A percentile compares a stretch with the other conserved stretches of the same genome.
Evolutionary conservation across 352 stramenopile genomes (phyloP).

Genomic region (Globisporangium lucens): DNA sequence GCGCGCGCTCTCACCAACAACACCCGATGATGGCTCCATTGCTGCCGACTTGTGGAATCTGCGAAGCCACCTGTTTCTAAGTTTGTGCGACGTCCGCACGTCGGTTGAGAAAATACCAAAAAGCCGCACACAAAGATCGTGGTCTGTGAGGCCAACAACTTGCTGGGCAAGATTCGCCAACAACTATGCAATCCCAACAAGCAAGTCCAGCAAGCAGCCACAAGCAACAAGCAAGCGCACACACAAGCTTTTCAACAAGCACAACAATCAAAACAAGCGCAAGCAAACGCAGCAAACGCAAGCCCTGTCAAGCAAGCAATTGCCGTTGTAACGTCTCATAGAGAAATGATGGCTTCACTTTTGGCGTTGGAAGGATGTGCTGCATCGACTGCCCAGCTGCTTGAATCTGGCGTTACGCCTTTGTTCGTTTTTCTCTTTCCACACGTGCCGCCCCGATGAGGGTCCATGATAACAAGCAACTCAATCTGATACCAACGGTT

Average conservation of each 20-base stretch:
- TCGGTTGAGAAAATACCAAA: neutral
- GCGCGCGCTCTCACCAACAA: neutral
- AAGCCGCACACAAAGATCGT: neutral
- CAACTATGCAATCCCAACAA: neutral
- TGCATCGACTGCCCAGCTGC: neutral
- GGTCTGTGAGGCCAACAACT: neutral
- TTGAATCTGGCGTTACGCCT: neutral
- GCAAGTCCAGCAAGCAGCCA: neutral
- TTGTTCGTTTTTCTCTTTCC: neutral
- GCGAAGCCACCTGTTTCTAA: neutral
- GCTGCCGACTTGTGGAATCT: conserved; percentile 1
- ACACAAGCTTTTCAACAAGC: neutral
- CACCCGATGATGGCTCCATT: neutral
- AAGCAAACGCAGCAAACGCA: neutral
- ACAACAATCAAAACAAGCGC: neutral
- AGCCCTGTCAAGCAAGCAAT: neutral
- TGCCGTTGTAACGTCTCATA: neutral
- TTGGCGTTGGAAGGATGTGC: neutral
- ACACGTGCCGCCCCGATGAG: neutral
- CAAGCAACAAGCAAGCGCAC: neutral
- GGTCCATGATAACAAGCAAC: neutral
- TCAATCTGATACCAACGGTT: neutral
- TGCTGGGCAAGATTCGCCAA: neutral
- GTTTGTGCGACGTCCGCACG: neutral
- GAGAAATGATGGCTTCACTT: neutral